Evolutionary conservation across 208 protist species (phyloP).

Genomic region (Acanthamoeba royreba): DNA sequence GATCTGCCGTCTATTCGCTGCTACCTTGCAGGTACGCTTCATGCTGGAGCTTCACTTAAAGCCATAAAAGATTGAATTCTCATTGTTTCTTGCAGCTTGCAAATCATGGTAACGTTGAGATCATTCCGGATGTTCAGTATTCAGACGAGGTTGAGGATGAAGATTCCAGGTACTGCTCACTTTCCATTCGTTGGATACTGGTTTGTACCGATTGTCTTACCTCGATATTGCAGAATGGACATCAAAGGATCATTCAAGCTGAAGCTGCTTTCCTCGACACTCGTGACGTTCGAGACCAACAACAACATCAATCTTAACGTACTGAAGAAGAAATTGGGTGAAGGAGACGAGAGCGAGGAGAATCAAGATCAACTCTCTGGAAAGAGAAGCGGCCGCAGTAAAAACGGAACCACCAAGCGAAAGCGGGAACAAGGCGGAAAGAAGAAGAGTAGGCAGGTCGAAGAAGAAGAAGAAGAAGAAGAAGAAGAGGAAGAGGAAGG

Average conservation of each 20-base stretch:
- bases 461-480: not conserved
- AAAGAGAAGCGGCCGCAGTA: not conserved
- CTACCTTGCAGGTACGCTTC: slow-evolving; percentile 42
- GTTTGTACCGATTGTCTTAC: not conserved
- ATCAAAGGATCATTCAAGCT: slow-evolving; percentile 17
- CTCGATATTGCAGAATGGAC: not conserved
- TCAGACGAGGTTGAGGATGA: not conserved
- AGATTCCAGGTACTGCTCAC: not conserved
- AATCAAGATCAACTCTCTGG: not conserved
- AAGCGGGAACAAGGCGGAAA: not conserved
- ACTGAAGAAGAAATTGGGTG: not conserved
- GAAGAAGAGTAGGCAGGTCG: not conserved
- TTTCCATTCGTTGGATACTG: no score
- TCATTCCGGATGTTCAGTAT: not conserved
- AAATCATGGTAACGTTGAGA: slow-evolving; percentile 42
- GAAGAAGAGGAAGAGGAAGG: not conserved
- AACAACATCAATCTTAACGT: slow-evolving; percentile 22
- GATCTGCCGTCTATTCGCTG: slow-evolving; percentile 31
- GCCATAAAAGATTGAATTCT: not conserved
- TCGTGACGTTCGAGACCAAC: slow-evolving; percentile 38
- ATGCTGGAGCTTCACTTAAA: no score
- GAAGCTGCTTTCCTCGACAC: slow-evolving; percentile 11
- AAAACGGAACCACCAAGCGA: not conserved
- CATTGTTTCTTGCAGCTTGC: not conserved
- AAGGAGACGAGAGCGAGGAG: slow-evolving; percentile 30